Percentiles rank a stretch among this genome's conserved stretches.
Conservation (phyloP, 2,329 filamentous ascomycete genomes). For the Penicillium frequentans region DNA sequence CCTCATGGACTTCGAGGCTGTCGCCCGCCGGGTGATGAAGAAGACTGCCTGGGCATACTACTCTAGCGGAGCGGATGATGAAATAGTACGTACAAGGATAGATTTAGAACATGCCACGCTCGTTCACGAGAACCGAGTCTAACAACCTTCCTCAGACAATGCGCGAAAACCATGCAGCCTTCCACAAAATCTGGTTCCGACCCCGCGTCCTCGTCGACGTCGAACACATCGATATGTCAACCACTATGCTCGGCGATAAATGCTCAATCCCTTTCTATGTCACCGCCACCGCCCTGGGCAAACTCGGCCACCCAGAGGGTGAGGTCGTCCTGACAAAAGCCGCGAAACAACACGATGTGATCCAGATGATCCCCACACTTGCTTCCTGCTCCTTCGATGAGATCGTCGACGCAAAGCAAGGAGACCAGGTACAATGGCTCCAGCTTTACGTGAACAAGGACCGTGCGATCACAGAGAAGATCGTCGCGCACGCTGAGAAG, state of each 20-base stretch:
- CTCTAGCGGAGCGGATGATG: slow-evolving; percentile 86
- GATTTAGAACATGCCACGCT: too few relatives aligned
- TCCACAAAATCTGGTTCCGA: slow-evolving; percentile 97
- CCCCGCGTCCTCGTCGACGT: slow-evolving; percentile 88
- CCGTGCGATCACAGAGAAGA: slow-evolving; percentile 81
- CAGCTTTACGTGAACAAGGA: slow-evolving; percentile 98
- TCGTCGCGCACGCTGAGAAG: slow-evolving; percentile 86
- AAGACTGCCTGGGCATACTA: slow-evolving; percentile 98
- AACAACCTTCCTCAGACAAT: slow-evolving; percentile 64
- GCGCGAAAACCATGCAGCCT: slow-evolving; percentile 92
- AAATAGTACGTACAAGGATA: slow-evolving; percentile 60
- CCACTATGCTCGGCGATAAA: slow-evolving; percentile 90
- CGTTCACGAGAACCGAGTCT: slow-evolving; percentile 10
- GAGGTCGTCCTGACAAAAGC: slow-evolving; percentile 88
- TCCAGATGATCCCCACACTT: slow-evolving; percentile 98
- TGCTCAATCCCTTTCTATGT: slow-evolving; percentile 90
- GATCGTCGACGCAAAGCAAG: slow-evolving; percentile 80
- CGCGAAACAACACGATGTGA: slow-evolving; percentile 79
- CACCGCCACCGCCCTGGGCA: slow-evolving; percentile 91
- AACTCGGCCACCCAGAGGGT: slow-evolving; percentile 89
- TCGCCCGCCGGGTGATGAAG: slow-evolving; percentile 89
- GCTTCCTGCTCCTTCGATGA: slow-evolving; percentile 98
- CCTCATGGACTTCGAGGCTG: slow-evolving; percentile 91
- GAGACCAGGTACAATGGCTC: slow-evolving; percentile 89
- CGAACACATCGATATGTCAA: slow-evolving; percentile 79